Evolutionary conservation across 371 early-diverging fungal genomes (phyloP), one percentile per base, ranked within the genome.

Genomic region (Catenaria anguillulae): DNA sequence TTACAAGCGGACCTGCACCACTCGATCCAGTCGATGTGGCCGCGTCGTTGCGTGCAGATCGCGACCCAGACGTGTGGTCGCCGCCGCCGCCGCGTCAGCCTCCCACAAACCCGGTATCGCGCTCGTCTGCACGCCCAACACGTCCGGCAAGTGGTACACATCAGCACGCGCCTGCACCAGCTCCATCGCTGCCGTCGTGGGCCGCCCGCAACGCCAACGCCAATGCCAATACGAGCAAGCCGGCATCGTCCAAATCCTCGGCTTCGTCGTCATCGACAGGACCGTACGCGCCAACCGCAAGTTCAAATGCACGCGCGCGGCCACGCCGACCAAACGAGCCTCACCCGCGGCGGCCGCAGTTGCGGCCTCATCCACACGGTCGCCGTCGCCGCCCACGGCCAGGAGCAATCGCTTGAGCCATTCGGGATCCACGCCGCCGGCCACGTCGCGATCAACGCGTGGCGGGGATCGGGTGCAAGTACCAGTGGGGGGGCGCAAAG

Each of bases 61-160:
- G 65, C 29, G 76, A 76, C 56, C 66, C 61, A 23, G 76, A 76
- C 60, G 74, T 76, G 5, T 76, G 76, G 76, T 70, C 70, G 13
- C 70, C 73, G 1, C 74, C 76, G 15, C 63, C 66, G 55, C 35
- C 55, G 34, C 33, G 55, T 15, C 5, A 26, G 46, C 24, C 46
- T n/a, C n/a, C n/a, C n/a, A n/a, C 23, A 8, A 10, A 24, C n/a
- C 46, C 2, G 46, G 46, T 4, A 23, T 1, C 0, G n/a, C 23
- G 46, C 19, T 21, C n/a, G 46, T 37, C 37, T 4, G 37, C 8
- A 8, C 37, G 13, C 8, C 37, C n/a, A n/a, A n/a, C 37, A 13
- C 37, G 37, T 37, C 37, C 8, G 37, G 37, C 21, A 3, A 23
- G 45, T 23, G 45, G 10, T 19, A 43, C 4, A 43, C 29, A 31